Percentiles rank a stretch among this genome's conserved stretches.
phyloP scores from a whole-genome alignment of 2,329 filamentous ascomycete genomes.

The Chaetomium olivaceum region DNA sequence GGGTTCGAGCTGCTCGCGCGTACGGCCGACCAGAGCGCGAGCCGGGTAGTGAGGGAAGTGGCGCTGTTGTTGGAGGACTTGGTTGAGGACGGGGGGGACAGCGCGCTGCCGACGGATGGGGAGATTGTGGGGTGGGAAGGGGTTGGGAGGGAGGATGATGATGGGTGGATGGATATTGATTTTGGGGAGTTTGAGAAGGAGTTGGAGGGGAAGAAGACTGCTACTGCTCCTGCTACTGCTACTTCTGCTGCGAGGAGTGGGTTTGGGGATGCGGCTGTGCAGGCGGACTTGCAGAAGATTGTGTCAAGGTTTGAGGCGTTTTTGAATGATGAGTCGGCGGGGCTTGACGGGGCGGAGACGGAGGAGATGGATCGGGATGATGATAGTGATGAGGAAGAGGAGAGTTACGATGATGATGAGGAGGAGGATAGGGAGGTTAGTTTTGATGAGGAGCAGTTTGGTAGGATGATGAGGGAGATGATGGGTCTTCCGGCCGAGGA shows the following conservation, averaged over 20 bases:
- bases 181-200: constrained; percentile 87
- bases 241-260: constrained; percentile 32
- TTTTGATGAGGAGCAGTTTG: constrained; percentile 83
- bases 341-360: constrained; percentile 73
- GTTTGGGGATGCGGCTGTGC: constrained; percentile 66
- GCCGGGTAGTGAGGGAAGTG: constrained; percentile 70
- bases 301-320: constrained; percentile 93
- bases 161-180: constrained; percentile 89
- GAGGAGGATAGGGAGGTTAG: constrained; percentile 74
- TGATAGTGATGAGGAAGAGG: constrained; percentile 45
- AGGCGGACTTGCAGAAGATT: constrained; percentile 82
- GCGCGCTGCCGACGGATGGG: constrained; percentile 64
- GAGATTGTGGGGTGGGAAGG: constrained; percentile 73
- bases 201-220: constrained; percentile 52
- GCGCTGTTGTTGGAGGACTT: constrained; percentile 75
- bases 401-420: constrained; percentile 57
- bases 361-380: constrained; percentile 70
- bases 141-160: constrained; percentile 69
- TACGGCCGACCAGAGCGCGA: constrained; percentile 68
- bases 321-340: constrained; percentile 80
- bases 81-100: constrained; percentile 66
- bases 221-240: not conserved
- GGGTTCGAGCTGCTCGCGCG: constrained; percentile 86
- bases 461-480: constrained; percentile 87
- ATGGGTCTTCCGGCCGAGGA: constrained; percentile 62